phyloP scores from a whole-genome alignment of 2,329 filamentous ascomycete genomes.

The Talaromyces sp. region DNA sequence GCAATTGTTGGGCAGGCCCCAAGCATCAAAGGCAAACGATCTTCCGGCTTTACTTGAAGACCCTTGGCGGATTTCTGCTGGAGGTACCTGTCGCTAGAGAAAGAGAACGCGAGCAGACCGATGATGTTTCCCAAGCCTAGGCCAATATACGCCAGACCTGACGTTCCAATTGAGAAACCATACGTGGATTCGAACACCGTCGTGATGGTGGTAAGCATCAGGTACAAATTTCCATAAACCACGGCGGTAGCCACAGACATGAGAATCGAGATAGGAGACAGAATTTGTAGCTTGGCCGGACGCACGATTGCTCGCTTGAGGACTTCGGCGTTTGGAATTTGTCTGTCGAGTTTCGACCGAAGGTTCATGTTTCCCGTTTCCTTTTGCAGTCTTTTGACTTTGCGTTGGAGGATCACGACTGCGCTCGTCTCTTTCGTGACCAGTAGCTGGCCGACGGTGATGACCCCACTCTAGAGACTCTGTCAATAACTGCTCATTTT shows the following conservation, averaged over 20 bases:
- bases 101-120: constrained; percentile 19
- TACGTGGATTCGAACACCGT: constrained; percentile 52
- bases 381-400: constrained; percentile 42
- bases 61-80: constrained; percentile 17
- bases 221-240: constrained; percentile 56
- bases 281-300: constrained; percentile 44
- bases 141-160: constrained; percentile 50
- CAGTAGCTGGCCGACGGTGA: constrained; percentile 34
- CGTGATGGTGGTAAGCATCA: constrained; percentile 55
- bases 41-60: constrained; percentile 17
- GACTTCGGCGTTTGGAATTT: constrained; percentile 37
- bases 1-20: constrained; percentile 9
- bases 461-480: constrained; percentile 30
- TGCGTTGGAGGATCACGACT: constrained; percentile 40
- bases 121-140: constrained; percentile 43
- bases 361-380: constrained; percentile 39
- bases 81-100: constrained; percentile 22
- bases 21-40: constrained; percentile 19
- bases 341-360: constrained; percentile 30
- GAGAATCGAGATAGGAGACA: constrained; percentile 54
- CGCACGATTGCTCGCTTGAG: constrained; percentile 47
- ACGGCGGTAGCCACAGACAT: constrained; percentile 54
- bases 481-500: background rate
- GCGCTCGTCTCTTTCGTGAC: constrained; percentile 46
- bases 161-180: constrained; percentile 43